Conservation (phyloP, 495 filamentous ascomycete genomes). For the Trypethelium eluteriae region DNA sequence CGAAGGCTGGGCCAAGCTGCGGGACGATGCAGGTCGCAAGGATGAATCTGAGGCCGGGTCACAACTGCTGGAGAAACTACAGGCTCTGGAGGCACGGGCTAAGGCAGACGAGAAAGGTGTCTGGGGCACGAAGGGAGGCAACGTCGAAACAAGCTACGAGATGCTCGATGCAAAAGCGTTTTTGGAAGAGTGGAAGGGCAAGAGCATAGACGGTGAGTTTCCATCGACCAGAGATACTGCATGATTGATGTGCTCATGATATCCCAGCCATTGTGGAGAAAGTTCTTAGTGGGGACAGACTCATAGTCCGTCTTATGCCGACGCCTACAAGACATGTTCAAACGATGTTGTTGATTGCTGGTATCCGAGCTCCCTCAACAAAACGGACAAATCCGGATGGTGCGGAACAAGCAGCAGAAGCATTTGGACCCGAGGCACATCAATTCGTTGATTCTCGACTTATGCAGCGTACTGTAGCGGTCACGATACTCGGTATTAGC, state of each 20-base stretch:
- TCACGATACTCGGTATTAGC: conserved; percentile 74
- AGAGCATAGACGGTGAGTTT: conserved; percentile 56
- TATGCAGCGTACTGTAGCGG: conserved; percentile 74
- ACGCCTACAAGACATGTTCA: conserved; percentile 73
- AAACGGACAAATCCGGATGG: conserved; percentile 72
- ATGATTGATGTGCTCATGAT: conserved; percentile 10
- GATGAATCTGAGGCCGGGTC: conserved; percentile 67
- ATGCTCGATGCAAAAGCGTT: conserved; percentile 62
- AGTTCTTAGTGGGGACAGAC: conserved; percentile 80
- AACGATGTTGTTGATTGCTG: conserved; percentile 78
- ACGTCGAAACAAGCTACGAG: conserved; percentile 72
- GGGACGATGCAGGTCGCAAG: conserved; percentile 83
- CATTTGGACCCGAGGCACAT: conserved; percentile 77
- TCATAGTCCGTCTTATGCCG: conserved; percentile 74
- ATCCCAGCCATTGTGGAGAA: conserved; percentile 61
- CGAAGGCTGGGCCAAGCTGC: conserved; percentile 82
- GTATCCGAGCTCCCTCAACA: conserved; percentile 77
- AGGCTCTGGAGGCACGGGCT: conserved; percentile 70
- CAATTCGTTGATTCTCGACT: conserved; percentile 77
- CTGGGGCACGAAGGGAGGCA: conserved; percentile 53
- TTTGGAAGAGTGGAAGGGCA: conserved; percentile 67
- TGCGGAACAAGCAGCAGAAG: conserved; percentile 73
- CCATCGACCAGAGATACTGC: background rate
- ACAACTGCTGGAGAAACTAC: conserved; percentile 64
- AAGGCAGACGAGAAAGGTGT: conserved; percentile 69